Evolutionary conservation across 2,329 filamentous ascomycete species (phyloP), one percentile per base, ranked within the genome.

Genomic region (Diaporthe eres): DNA sequence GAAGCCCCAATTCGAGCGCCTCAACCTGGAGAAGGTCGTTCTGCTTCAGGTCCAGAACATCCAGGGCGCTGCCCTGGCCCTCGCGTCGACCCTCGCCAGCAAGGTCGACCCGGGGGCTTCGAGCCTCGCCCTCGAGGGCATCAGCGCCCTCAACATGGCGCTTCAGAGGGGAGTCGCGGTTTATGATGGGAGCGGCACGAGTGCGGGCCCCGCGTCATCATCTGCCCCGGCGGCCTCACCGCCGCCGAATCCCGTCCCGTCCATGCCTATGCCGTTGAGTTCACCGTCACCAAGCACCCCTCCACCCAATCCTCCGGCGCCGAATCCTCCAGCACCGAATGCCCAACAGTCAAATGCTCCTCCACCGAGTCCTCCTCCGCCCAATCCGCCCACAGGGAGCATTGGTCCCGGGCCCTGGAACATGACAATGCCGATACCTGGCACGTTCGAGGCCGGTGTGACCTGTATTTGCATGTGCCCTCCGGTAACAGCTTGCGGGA

Each of bases 1-100:
- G 0, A 75, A 80, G 31, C 31, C 44, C 4, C 80, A 89, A 19
- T 85, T 92, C 34, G 88, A 91, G 47, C 83, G 93, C 4, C 85
- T 94, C 63, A 92, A 91, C 80, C 87, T 92, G 79, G 96, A 95
- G 82, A 95, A 96, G 77, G 94, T 95, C 65, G 95, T 92, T 39
- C 90, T 93, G 71, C 95, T 95, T 85, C 94, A 96, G 83, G 94
- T 94, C 8, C 94, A 94, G 75, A 94, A 94, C 76, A 96, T 97
- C 86, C 95, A 96, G 79, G 94, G 94, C 71, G 91, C 92, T n/a
- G 85, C 95, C 55, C 88, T 90, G 75, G 93, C 91, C 73, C 95
- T 94, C 78, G 88, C 86, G 10, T 88, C 90, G 49, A 91, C 90
- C 49, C 91, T 93, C 85, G 94, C 89, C 81, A 85, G 92, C 77